A percentile compares a stretch with the other conserved stretches of the same genome.
Conservation (phyloP, 768 basidiomycete species). For the Mycena leptocephala region DNA sequence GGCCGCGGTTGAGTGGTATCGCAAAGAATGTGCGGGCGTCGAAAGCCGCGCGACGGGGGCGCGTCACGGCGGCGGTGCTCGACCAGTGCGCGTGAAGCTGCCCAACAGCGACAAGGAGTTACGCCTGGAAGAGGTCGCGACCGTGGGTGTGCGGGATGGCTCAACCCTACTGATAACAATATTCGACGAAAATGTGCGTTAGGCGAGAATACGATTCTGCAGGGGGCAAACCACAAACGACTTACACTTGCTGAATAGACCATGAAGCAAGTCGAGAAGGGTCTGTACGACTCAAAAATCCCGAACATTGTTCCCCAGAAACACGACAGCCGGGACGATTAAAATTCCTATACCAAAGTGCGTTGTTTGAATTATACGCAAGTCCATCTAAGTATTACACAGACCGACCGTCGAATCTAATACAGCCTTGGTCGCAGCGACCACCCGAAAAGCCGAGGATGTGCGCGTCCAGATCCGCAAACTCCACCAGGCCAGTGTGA, state of each 20-base stretch:
- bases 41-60: conserved; percentile 84
- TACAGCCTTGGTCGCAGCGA: conserved; percentile 66
- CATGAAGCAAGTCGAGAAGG: conserved; percentile 83
- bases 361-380: conserved; percentile 26
- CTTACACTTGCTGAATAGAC: conserved; percentile 67
- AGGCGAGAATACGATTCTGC: conserved; percentile 9
- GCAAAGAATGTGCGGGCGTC: conserved; percentile 81
- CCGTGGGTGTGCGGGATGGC: conserved; percentile 87
- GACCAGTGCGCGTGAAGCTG: conserved; percentile 74
- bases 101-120: conserved; percentile 57
- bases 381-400: neutral
- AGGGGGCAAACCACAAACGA: conserved; percentile 10
- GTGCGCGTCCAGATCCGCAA: conserved; percentile 83
- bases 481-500: conserved; percentile 76
- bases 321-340: conserved; percentile 79
- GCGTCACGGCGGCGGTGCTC: conserved; percentile 82
- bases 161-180: conserved; percentile 81
- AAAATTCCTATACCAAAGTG: conserved; percentile 89
- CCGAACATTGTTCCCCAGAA: conserved; percentile 82
- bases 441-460: conserved; percentile 81
- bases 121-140: conserved; percentile 81
- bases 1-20: conserved; percentile 78
- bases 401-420: conserved; percentile 88
- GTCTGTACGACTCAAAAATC: conserved; percentile 82
- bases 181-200: conserved; percentile 84